Evolutionary conservation across 768 basidiomycete genomes (phyloP), one percentile per base, ranked within the genome.

Genomic region (Russula virescens): DNA sequence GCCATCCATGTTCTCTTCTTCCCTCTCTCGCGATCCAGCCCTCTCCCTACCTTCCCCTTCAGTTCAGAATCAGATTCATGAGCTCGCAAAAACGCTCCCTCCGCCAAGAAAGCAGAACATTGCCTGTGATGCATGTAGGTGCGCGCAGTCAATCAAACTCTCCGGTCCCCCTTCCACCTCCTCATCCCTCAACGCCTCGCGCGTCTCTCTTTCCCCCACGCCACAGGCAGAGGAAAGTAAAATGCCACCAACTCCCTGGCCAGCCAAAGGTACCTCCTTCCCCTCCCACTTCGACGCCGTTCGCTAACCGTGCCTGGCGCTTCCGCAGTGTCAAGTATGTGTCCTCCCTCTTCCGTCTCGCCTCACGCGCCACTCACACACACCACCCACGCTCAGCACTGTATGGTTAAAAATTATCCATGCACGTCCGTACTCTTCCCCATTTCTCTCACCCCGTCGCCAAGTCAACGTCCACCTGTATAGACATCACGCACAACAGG

Each of bases 51-150:
- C 88, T 23, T 83, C 80, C 9, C 83, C 81, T 62, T 80, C 84
- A 49, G 81, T 89, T 69, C 89, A 91, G 78, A 89, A 84, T 69
- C 88, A 91, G 74, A 87, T 90, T 58, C 87, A 89, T 69, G 89
- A 91, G 70, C 81, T 89, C 42, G 86, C 87, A 57, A 89, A 88
- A 77, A 82, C 86, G 0, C 80, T 89, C 0, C 88, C 91, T 1
- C 88, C 89, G n/a, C 89, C 91, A 7, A 79, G 93, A 61, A 93
- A 92, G 73, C 93, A 94, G 76, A 95, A 95, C 72, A 90, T 91
- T 23, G 93, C 94, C 28, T 95, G 93, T 74, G 93, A 95, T 78
- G 89, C 89, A 56, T 95, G 93, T 84, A 88, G 89, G 89, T 87
- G 8, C 62, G 76, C 66, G n/a, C n/a, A n/a, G n/a, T n/a, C n/a